Conservation (phyloP, 2,329 filamentous ascomycete species). For the Penicillium decumbens region DNA sequence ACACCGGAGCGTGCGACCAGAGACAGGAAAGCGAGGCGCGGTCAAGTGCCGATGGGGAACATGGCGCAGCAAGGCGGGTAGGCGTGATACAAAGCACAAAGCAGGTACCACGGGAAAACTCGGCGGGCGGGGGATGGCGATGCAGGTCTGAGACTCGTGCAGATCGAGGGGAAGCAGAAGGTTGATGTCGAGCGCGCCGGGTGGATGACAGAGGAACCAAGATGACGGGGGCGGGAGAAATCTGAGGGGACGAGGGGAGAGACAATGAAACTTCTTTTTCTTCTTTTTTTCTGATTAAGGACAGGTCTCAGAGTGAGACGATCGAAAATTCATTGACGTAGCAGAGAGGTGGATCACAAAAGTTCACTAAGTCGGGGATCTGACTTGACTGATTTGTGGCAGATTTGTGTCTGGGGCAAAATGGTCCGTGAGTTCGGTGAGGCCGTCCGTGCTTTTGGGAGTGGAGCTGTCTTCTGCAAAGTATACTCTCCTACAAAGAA, state of each 20-base stretch:
- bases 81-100: conserved; percentile 1
- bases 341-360: background rate
- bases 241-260: background rate
- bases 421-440: conserved; percentile 13
- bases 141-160: conserved; percentile 6
- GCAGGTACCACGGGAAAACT: conserved; percentile 7
- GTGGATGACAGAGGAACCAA: background rate
- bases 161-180: background rate
- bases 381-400: background rate
- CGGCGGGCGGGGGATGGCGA: conserved; percentile 5
- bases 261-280: background rate
- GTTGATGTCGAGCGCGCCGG: conserved; percentile 5
- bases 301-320: conserved; percentile 2
- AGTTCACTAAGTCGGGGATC: background rate
- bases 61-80: conserved; percentile 4
- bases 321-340: background rate
- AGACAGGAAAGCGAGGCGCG: background rate
- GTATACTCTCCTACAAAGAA: background rate
- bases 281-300: background rate
- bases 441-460: conserved; percentile 16
- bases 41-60: conserved; percentile 2
- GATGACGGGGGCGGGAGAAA: background rate
- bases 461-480: background rate
- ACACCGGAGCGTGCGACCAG: background rate
- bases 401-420: conserved; percentile 4